These are phyloP conservation scores for Capsella bursapastoris DNA, from an alignment of 345 rosid genomes.

Conservation along the genomic window DNA sequence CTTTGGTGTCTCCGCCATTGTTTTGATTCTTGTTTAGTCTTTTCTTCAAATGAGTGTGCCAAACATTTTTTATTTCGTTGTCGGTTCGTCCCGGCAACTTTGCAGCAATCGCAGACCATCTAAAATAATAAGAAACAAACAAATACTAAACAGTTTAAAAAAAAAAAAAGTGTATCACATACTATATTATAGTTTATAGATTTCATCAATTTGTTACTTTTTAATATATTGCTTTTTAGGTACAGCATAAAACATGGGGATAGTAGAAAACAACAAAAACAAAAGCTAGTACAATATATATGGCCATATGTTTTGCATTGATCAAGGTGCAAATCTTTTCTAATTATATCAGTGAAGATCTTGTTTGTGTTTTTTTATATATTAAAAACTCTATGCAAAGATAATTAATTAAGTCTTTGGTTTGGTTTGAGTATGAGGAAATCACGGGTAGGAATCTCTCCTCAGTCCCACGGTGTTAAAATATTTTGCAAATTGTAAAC, in stretches of 20 bases:
- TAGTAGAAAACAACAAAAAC: constrained; percentile 30
- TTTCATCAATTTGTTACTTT: constrained; percentile 37
- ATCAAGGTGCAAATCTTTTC: constrained; percentile 29
- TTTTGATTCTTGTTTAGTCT: constrained; percentile 50
- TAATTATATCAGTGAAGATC: neutral
- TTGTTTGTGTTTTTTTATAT: neutral
- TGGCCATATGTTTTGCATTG: constrained; percentile 42
- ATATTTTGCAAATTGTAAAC: constrained; percentile 19
- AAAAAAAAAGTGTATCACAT: neutral
- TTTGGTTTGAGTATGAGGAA: neutral
- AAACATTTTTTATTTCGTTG: constrained; percentile 84
- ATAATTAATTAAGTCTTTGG: neutral
- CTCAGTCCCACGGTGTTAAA: neutral
- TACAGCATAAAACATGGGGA: constrained; percentile 30
- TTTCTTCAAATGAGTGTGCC: constrained; percentile 86
- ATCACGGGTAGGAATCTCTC: constrained; percentile 44
- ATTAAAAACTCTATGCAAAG: neutral
- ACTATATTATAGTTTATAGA: neutral
- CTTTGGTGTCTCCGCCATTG: constrained; percentile 42
- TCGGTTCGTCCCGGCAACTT: constrained; percentile 81
- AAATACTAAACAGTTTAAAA: constrained; percentile 15
- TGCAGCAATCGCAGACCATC: constrained; percentile 92
- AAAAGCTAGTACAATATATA: constrained; percentile 21
- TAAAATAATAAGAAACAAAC: constrained; percentile 41
- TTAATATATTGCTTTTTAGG: constrained; percentile 7